Conservation (phyloP, 257 asterid genomes). For the Apocynum venetum region DNA sequence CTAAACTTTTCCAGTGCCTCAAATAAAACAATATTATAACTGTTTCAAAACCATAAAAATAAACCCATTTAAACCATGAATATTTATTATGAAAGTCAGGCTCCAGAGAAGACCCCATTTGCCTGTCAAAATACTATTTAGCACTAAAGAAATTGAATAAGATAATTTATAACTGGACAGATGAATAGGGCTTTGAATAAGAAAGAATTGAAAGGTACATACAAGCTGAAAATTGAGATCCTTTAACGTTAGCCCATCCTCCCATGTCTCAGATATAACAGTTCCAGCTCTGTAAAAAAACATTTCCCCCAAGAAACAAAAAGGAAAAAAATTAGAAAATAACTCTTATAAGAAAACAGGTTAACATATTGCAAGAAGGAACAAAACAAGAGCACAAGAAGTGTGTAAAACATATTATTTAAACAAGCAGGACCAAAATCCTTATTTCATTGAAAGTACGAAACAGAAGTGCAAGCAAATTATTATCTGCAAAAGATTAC, state of each 20-base stretch:
- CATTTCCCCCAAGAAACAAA: slow-evolving; percentile 14
- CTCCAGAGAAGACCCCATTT: background rate
- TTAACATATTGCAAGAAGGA: background rate
- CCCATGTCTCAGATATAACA: slow-evolving; percentile 97
- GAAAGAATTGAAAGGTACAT: slow-evolving; percentile 28
- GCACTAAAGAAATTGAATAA: background rate
- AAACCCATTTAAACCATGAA: background rate
- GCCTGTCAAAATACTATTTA: background rate
- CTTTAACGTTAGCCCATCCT: slow-evolving; percentile 90
- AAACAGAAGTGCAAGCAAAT: background rate
- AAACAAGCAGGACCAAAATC: background rate
- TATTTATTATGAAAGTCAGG: background rate
- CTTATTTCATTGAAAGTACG: background rate
- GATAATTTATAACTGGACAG: background rate
- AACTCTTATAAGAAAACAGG: background rate
- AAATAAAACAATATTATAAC: background rate
- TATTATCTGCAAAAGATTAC: background rate
- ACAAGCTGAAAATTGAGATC: slow-evolving; percentile 96
- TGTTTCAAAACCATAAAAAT: background rate
- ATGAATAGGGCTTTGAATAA: background rate
- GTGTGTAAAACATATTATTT: background rate
- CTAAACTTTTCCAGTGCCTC: background rate
- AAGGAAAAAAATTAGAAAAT: slow-evolving; percentile 1
- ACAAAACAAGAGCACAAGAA: background rate
- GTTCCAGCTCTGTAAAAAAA: slow-evolving; percentile 80